phyloP scores from a whole-genome alignment of 192 early-diverging fungal genomes.

The Coemansia sp. region DNA sequence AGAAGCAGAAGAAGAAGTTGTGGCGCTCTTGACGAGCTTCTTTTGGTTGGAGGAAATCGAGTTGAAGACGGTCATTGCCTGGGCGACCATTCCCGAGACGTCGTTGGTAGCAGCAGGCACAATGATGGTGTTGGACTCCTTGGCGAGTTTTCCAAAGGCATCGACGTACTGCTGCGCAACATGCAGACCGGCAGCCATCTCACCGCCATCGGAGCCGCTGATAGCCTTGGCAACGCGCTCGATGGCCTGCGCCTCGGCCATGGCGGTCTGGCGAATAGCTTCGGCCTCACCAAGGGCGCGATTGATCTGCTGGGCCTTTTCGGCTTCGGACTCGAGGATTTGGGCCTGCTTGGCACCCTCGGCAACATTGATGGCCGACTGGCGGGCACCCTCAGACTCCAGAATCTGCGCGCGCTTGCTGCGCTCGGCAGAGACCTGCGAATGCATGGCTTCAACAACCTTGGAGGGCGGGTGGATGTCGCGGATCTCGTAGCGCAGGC shows the following conservation, averaged over 20 bases:
- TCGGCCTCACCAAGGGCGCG: constrained; percentile 86
- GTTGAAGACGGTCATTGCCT: constrained; percentile 60
- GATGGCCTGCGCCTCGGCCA: constrained; percentile 81
- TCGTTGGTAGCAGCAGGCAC: constrained; percentile 83
- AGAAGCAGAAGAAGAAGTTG: neutral
- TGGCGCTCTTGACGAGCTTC: neutral
- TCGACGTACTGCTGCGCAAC: constrained; percentile 98
- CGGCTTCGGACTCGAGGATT: constrained; percentile 95
- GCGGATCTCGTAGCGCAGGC: constrained; percentile 93
- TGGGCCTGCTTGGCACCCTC: constrained; percentile 90
- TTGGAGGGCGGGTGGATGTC: constrained; percentile 95
- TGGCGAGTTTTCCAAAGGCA: constrained; percentile 88
- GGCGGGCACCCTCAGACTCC: constrained; percentile 78
- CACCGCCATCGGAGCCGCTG: constrained; percentile 59
- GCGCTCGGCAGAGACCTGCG: constrained; percentile 95
- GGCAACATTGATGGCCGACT: constrained; percentile 96
- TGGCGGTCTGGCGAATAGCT: constrained; percentile 80
- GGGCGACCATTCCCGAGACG: constrained; percentile 85
- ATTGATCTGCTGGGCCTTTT: constrained; percentile 86
- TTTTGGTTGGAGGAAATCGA: constrained; percentile 35
- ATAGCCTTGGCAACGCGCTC: constrained; percentile 80
- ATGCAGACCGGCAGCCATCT: constrained; percentile 83
- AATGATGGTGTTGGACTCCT: constrained; percentile 87
- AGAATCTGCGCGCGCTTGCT: constrained; percentile 95
- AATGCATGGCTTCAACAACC: constrained; percentile 96